Conservation (phyloP, 1,284 basidiomycete species). For the Cryptococcus neoformans region DNA sequence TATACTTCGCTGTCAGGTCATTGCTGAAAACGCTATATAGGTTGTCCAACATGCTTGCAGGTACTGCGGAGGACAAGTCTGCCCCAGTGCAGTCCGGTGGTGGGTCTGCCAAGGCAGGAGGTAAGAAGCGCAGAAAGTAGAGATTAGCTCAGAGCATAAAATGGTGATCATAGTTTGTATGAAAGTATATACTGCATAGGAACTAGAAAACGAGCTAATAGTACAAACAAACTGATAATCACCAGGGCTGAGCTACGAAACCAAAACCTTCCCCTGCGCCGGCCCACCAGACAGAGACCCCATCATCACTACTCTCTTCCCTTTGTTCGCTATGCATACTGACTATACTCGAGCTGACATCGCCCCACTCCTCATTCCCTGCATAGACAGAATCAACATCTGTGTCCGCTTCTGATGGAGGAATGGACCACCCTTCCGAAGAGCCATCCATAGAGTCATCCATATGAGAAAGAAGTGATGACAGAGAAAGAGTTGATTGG, state of each 20-base stretch:
- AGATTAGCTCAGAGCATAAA: not conserved
- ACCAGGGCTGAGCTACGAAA: slow-evolving; percentile 23
- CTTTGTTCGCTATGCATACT: not conserved
- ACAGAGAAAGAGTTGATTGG: not conserved
- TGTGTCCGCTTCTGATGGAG: slow-evolving; percentile 25
- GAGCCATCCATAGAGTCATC: slow-evolving; percentile 1
- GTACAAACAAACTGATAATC: not conserved
- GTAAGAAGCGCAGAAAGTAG: slow-evolving; percentile 11
- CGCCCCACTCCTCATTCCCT: slow-evolving; percentile 5
- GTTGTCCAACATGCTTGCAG: slow-evolving; percentile 24
- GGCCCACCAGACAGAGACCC: slow-evolving; percentile 16
- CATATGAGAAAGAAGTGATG: slow-evolving; percentile 9
- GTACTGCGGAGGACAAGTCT: slow-evolving; percentile 1
- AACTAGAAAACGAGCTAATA: not conserved
- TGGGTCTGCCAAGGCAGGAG: not conserved
- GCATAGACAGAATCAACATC: slow-evolving; percentile 28
- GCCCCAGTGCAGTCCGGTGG: not conserved
- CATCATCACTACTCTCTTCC: not conserved
- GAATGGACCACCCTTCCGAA: slow-evolving; percentile 19
- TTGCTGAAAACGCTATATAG: slow-evolving; percentile 6
- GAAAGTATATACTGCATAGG: not conserved
- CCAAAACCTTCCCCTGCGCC: slow-evolving; percentile 28
- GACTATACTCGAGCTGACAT: not conserved
- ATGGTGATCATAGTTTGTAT: not conserved
- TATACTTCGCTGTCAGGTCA: not conserved